Base-by-base conservation (phyloP, 2,329 filamentous ascomycete genomes). In the Colletotrichum godetiae region DNA sequence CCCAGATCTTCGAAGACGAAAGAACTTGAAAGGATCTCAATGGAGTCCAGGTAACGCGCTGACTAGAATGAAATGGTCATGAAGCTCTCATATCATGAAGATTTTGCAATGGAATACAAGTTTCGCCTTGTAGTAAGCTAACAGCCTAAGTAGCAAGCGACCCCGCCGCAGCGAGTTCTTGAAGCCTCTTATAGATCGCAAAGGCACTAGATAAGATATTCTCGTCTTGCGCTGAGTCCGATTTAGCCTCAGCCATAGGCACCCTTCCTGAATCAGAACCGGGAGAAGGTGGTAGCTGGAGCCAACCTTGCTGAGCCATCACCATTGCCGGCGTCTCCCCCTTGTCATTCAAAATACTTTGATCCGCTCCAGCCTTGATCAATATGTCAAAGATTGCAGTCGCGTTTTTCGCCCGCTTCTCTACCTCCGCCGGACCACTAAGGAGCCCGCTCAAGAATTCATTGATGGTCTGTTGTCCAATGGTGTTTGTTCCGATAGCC, bases 221-320 rank as follows among this genome's bases (percentile, higher is more conserved):
- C 10, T 22, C 19, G 8, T 1, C 19, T 19, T 22, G 42, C 7
- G 19, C 19, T 0, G 42, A 22, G n/a, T n/a, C 42, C 42, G 19
- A 22, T 19, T 22, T n/a, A 1, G 4, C 2, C 2, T 22, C 42
- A 1, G 19, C 19, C 1, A 19, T 19, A 0, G 1, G 13, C 3
- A 49, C 0, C n/a, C 19, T 8, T 4, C n/a, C 42, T 10, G 42
- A 22, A 22, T 49, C 19, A 19, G 42, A 2, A 49, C 42, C 42
- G n/a, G 42, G 42, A 2, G 42, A 49, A 22, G 19, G 42, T 8
- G 42, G 42, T 1, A n/a, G 42, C 42, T n/a, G 42, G 1, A 49
- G 10, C 42, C 42, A 22, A 2, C 42, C 19, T 2, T 49, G 42
- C 19, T 49, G 42, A 22, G 19, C 19, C 42, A 49, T 49, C 42